Percentiles rank a stretch among this genome's conserved stretches.
These are phyloP conservation scores for Neurospora sp. DNA, from an alignment of 495 filamentous ascomycete genomes.

Conservation along the genomic window DNA sequence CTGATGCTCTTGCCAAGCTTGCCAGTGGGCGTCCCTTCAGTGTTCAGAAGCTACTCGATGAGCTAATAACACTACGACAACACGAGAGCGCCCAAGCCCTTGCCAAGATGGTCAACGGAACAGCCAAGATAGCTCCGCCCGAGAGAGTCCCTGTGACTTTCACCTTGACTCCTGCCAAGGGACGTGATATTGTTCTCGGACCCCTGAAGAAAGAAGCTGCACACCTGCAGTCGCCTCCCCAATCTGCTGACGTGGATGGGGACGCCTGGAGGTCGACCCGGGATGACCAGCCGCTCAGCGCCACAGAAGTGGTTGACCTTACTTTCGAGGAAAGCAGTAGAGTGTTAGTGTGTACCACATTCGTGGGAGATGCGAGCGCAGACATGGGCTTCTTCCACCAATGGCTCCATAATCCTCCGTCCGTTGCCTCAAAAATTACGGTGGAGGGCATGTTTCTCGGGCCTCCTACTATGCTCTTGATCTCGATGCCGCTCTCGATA, in stretches of 20 bases:
- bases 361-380: constrained; percentile 45
- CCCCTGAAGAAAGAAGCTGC: constrained; percentile 27
- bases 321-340: constrained; percentile 40
- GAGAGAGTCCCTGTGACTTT: constrained; percentile 39
- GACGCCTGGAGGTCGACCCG: constrained; percentile 17
- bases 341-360: constrained; percentile 46
- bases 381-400: constrained; percentile 50
- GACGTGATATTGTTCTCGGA: constrained; percentile 35
- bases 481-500: constrained; percentile 45
- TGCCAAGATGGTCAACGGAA: constrained; percentile 32
- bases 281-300: constrained; percentile 28
- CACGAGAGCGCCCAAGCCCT: constrained; percentile 30
- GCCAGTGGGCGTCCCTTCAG: constrained; percentile 37
- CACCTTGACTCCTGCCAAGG: constrained; percentile 37
- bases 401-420: constrained; percentile 42
- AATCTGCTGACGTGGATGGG: constrained; percentile 26
- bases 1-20: constrained; percentile 38
- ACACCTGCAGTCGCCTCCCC: constrained; percentile 32
- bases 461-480: constrained; percentile 45
- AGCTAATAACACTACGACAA: constrained; percentile 32
- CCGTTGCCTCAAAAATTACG: constrained; percentile 38
- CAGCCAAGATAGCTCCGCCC: constrained; percentile 23
- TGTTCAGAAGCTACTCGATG: constrained; percentile 40
- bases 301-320: constrained; percentile 35
- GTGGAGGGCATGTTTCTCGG: constrained; percentile 52